phyloP scores from a whole-genome alignment of 1,139 yeast species.

The Debaryomycetaceae sp. region DNA sequence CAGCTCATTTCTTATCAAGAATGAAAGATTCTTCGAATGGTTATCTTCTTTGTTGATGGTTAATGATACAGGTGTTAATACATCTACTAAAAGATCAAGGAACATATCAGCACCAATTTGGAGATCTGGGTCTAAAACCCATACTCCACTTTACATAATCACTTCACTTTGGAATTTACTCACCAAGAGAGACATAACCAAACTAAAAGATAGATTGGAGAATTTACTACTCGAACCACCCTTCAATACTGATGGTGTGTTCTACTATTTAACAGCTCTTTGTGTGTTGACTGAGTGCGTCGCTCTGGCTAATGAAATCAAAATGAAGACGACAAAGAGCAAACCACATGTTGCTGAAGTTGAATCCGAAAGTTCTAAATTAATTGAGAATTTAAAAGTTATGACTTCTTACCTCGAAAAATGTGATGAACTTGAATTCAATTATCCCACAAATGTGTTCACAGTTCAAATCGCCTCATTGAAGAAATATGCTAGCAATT shows the following conservation, averaged over 20 bases:
- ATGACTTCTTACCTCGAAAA: conserved; percentile 21
- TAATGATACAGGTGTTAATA: conserved; percentile 6
- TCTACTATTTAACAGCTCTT: conserved; percentile 30
- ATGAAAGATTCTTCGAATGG: conserved; percentile 36
- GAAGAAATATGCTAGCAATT: conserved; percentile 5
- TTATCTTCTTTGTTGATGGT: conserved; percentile 25
- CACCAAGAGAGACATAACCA: conserved; percentile 20
- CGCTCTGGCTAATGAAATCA: conserved; percentile 10
- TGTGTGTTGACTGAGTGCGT: conserved; percentile 22
- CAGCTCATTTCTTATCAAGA: conserved; percentile 11
- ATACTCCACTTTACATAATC: conserved; percentile 36
- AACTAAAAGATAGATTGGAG: conserved; percentile 28
- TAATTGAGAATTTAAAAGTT: conserved; percentile 12
- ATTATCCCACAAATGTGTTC: conserved; percentile 22
- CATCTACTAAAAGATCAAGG: conserved; percentile 7
- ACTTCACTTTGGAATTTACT: conserved; percentile 36
- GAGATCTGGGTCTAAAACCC: conserved; percentile 35
- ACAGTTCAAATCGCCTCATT: conserved; percentile 11
- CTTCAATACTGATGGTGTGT: conserved; percentile 40
- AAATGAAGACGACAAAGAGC: conserved; percentile 1
- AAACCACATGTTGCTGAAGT: conserved; percentile 4
- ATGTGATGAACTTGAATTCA: conserved; percentile 29
- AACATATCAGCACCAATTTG: conserved; percentile 33
- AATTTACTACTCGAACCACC: conserved; percentile 45
- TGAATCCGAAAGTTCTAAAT: background rate